Evolutionary conservation across 2,329 filamentous ascomycete species (phyloP).

Genomic region (Amauroascus verrucosus): DNA sequence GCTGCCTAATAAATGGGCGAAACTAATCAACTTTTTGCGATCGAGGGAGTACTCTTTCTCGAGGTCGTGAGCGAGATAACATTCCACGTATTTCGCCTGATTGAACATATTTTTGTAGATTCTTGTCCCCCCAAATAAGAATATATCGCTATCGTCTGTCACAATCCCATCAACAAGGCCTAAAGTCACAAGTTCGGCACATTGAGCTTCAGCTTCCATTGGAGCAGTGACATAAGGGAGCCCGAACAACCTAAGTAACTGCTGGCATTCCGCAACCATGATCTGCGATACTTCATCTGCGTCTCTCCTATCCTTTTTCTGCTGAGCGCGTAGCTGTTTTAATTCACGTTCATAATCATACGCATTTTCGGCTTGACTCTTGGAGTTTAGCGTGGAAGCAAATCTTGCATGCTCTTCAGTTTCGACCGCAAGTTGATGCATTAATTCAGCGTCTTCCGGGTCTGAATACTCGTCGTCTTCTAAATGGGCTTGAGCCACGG

Average conservation of each 20-base stretch:
- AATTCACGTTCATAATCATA: slow-evolving; percentile 80
- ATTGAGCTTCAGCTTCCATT: slow-evolving; percentile 98
- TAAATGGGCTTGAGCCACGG: background rate
- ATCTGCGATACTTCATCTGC: slow-evolving; percentile 93
- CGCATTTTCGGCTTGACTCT: slow-evolving; percentile 57
- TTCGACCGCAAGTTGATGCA: slow-evolving; percentile 77
- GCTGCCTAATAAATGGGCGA: slow-evolving; percentile 82
- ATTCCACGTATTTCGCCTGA: slow-evolving; percentile 93
- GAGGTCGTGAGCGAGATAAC: slow-evolving; percentile 73
- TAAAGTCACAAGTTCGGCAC: slow-evolving; percentile 75
- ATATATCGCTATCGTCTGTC: slow-evolving; percentile 93
- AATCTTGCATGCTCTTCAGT: slow-evolving; percentile 91
- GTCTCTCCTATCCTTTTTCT: slow-evolving; percentile 90
- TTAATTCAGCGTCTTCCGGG: slow-evolving; percentile 81
- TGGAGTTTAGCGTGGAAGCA: slow-evolving; percentile 73
- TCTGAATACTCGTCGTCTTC: slow-evolving; percentile 56
- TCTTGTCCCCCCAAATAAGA: slow-evolving; percentile 88
- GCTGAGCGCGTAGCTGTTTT: slow-evolving; percentile 76
- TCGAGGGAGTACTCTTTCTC: slow-evolving; percentile 82
- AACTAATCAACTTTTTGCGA: slow-evolving; percentile 73
- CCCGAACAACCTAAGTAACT: slow-evolving; percentile 79
- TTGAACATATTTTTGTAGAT: slow-evolving; percentile 99
- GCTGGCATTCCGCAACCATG: slow-evolving; percentile 93
- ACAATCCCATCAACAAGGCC: slow-evolving; percentile 94
- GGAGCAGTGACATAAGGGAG: slow-evolving; percentile 94